A percentile compares a stretch with the other conserved stretches of the same genome.
Conservation (phyloP, 2,329 filamentous ascomycete species). For the Fusarium pilosicola region DNA sequence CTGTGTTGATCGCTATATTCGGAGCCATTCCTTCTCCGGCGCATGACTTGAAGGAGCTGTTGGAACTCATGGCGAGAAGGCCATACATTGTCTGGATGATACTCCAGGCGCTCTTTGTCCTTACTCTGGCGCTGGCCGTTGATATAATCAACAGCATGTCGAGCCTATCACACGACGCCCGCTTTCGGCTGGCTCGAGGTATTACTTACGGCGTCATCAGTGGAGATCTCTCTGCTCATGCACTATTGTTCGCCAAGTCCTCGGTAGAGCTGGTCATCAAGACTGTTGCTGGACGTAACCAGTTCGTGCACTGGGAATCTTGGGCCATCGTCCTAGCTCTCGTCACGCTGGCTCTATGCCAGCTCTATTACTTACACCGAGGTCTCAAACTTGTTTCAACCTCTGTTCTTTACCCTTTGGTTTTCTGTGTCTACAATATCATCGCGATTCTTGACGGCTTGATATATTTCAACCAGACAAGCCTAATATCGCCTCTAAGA, state of each 20-base stretch:
- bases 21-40: slow-evolving; percentile 94
- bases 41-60: slow-evolving; percentile 84
- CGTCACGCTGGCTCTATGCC: slow-evolving; percentile 82
- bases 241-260: slow-evolving; percentile 92
- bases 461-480: slow-evolving; percentile 94
- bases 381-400: slow-evolving; percentile 95
- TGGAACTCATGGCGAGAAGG: slow-evolving; percentile 76
- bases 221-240: slow-evolving; percentile 93
- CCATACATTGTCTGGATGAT: slow-evolving; percentile 92
- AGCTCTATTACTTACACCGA: slow-evolving; percentile 94
- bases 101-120: slow-evolving; percentile 77
- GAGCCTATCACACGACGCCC: slow-evolving; percentile 67
- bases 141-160: slow-evolving; percentile 64
- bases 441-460: slow-evolving; percentile 96
- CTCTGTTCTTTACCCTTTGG: slow-evolving; percentile 93
- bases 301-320: slow-evolving; percentile 95
- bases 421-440: slow-evolving; percentile 99
- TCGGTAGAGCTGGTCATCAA: slow-evolving; percentile 92
- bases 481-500: slow-evolving; percentile 78
- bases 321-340: slow-evolving; percentile 90
- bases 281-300: slow-evolving; percentile 87
- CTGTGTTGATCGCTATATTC: slow-evolving; percentile 92
- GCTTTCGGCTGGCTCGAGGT: slow-evolving; percentile 80
- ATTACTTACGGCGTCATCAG: slow-evolving; percentile 90
- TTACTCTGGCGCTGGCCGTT: slow-evolving; percentile 71